These are phyloP conservation scores for Vitis amurensis DNA, from an alignment of 164 flowering plant genomes.

Conservation along the genomic window DNA sequence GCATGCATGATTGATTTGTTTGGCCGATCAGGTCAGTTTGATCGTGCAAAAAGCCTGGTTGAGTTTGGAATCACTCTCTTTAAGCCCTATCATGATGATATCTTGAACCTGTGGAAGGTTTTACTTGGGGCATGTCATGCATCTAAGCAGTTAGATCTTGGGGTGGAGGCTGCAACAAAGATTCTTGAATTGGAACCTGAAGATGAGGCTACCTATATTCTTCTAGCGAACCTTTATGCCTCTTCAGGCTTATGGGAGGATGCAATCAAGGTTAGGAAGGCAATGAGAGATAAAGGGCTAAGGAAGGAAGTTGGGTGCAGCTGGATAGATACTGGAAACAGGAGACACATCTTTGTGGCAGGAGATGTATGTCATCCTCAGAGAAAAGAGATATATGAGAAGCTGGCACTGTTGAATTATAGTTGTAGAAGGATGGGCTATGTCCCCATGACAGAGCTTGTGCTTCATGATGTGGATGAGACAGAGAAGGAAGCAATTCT, in stretches of 20 bases:
- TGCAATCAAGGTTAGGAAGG: conserved; percentile 22
- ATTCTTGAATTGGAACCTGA: conserved; percentile 36
- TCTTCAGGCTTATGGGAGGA: conserved; percentile 30
- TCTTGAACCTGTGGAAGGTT: conserved; percentile 29
- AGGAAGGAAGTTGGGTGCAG: conserved; percentile 37
- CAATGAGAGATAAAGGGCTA: conserved; percentile 24
- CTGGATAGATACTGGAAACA: conserved; percentile 33
- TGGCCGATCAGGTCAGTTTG: conserved; percentile 30
- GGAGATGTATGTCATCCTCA: conserved; percentile 31
- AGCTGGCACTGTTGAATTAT: conserved; percentile 22
- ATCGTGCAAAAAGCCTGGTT: conserved; percentile 16
- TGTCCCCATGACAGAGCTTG: conserved; percentile 26
- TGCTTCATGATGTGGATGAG: conserved; percentile 32
- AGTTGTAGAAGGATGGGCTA: conserved; percentile 22
- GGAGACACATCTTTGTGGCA: conserved; percentile 33
- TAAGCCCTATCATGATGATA: conserved; percentile 5
- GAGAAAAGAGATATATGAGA: conserved; percentile 30
- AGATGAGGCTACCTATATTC: conserved; percentile 33
- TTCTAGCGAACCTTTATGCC: conserved; percentile 36
- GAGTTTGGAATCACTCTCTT: conserved; percentile 16
- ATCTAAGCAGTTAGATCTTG: conserved; percentile 31
- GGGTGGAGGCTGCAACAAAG: conserved; percentile 27
- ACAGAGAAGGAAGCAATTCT: conserved; percentile 29
- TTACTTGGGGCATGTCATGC: conserved; percentile 42
- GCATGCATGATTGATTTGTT: conserved; percentile 43